phyloP scores from a whole-genome alignment of 2,329 filamentous ascomycete species.

The Parastagonospora nodorum region DNA sequence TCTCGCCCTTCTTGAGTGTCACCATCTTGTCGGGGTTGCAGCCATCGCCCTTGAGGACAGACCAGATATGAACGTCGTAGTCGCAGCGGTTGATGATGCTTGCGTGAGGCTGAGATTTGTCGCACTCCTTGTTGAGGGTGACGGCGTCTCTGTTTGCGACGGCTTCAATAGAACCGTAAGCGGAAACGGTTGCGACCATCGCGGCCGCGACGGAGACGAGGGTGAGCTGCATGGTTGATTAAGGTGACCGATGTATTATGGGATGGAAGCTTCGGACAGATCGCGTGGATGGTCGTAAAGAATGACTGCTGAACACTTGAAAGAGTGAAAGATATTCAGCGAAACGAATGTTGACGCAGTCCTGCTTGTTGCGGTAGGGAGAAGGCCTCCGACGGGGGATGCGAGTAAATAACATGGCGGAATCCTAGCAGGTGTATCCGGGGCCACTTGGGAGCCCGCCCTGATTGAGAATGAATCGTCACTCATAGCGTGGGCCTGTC shows the following conservation, averaged over 20 bases:
- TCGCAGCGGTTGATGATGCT: conserved; percentile 46
- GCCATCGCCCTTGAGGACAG: conserved; percentile 37
- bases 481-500: conserved; percentile 37
- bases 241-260: conserved; percentile 15
- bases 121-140: conserved; percentile 21
- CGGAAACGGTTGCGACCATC: conserved; percentile 36
- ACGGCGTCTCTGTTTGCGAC: conserved; percentile 13
- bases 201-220: conserved; percentile 35
- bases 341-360: conserved; percentile 44
- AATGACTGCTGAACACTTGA: conserved; percentile 46
- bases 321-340: conserved; percentile 49
- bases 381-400: conserved; percentile 35
- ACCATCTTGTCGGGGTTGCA: conserved; percentile 28
- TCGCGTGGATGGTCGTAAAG: conserved; percentile 29
- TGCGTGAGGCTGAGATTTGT: conserved; percentile 23
- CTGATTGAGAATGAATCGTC: conserved; percentile 41
- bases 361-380: conserved; percentile 42
- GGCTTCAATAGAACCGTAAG: conserved; percentile 1
- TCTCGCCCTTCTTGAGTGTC: conserved; percentile 34
- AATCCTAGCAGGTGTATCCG: conserved; percentile 31
- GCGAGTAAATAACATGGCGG: conserved; percentile 45
- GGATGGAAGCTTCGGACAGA: conserved; percentile 24
- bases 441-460: conserved; percentile 34
- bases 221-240: conserved; percentile 42
- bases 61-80: conserved; percentile 47